phyloP scores from a whole-genome alignment of 2,329 filamentous ascomycete species.

The Helicocarpus griseus region DNA sequence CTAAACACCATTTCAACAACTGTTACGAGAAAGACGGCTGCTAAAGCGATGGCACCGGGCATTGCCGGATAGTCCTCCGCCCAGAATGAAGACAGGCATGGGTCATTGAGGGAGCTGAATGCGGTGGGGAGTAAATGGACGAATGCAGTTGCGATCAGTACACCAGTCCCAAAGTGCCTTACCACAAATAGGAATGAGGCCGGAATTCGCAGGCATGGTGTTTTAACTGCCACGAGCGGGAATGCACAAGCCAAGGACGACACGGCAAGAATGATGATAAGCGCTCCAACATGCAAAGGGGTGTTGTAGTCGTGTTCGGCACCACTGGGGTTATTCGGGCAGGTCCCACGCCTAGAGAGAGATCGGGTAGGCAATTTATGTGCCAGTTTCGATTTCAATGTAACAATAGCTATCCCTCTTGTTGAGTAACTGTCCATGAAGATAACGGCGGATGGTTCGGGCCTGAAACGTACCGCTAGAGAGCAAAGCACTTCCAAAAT shows the following conservation, averaged over 20 bases:
- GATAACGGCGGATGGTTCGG: background rate
- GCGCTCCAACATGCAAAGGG: slow-evolving; percentile 52
- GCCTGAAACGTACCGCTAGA: background rate
- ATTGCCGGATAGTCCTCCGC: slow-evolving; percentile 38
- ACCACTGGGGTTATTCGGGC: slow-evolving; percentile 16
- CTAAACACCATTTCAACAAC: slow-evolving; percentile 50
- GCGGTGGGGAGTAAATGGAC: slow-evolving; percentile 65
- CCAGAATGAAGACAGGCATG: slow-evolving; percentile 45
- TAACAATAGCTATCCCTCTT: background rate
- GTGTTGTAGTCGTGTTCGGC: slow-evolving; percentile 46
- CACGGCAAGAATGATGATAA: slow-evolving; percentile 52
- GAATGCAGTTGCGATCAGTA: slow-evolving; percentile 78
- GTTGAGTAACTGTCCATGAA: background rate
- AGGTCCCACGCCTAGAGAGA: slow-evolving; percentile 14
- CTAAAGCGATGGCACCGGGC: slow-evolving; percentile 39
- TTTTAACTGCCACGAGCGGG: slow-evolving; percentile 53
- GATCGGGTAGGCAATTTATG: background rate
- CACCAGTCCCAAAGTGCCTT: slow-evolving; percentile 71
- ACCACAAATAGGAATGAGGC: slow-evolving; percentile 55
- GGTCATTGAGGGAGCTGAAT: slow-evolving; percentile 56
- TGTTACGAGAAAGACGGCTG: slow-evolving; percentile 36
- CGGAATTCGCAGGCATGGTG: slow-evolving; percentile 49
- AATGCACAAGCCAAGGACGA: slow-evolving; percentile 52
- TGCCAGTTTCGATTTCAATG: background rate
- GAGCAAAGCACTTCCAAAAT: background rate